A percentile compares a stretch with the other conserved stretches of the same genome.
phyloP scores from a whole-genome alignment of 106 monocot species.

The Allium sativum region DNA sequence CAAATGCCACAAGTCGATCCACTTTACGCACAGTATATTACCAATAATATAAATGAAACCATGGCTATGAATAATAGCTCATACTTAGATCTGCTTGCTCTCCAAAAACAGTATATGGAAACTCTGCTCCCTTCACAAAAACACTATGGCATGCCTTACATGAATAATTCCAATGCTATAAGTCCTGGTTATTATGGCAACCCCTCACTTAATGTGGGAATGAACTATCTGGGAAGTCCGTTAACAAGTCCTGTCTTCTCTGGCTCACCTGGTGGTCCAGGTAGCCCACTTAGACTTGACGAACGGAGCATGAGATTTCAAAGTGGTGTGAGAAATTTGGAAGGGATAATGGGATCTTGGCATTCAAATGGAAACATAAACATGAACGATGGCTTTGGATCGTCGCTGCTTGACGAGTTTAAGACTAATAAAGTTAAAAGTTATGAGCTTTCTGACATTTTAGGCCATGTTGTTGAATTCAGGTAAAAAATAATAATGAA shows the following conservation, averaged over 20 bases:
- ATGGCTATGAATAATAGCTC: conserved; percentile 18
- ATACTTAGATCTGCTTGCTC: conserved; percentile 43
- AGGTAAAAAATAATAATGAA: conserved; percentile 37
- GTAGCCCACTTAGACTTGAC: conserved; percentile 56
- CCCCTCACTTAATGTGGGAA: conserved; percentile 37
- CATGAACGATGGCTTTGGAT: conserved; percentile 46
- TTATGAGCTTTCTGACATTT: conserved; percentile 86
- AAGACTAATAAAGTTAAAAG: conserved; percentile 87
- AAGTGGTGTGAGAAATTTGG: conserved; percentile 57
- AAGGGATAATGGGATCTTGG: conserved; percentile 19
- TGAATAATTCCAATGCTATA: conserved; percentile 29
- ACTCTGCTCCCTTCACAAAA: conserved; percentile 58
- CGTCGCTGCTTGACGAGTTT: conserved; percentile 84
- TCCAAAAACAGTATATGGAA: conserved; percentile 55
- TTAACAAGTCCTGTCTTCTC: conserved; percentile 35
- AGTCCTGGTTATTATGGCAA: conserved; percentile 51
- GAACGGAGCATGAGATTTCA: conserved; percentile 41
- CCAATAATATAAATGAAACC: conserved; percentile 26
- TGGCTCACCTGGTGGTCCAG: conserved; percentile 45
- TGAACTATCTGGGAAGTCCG: conserved; percentile 53
- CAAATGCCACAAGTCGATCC: conserved; percentile 45
- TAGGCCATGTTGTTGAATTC: conserved; percentile 93
- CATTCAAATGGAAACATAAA: conserved; percentile 9
- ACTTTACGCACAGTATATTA: conserved; percentile 35
- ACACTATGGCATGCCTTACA: conserved; percentile 47